These are phyloP conservation scores for Diaporthe sp. DNA, from an alignment of 2,329 filamentous ascomycete species.

Conservation along the genomic window DNA sequence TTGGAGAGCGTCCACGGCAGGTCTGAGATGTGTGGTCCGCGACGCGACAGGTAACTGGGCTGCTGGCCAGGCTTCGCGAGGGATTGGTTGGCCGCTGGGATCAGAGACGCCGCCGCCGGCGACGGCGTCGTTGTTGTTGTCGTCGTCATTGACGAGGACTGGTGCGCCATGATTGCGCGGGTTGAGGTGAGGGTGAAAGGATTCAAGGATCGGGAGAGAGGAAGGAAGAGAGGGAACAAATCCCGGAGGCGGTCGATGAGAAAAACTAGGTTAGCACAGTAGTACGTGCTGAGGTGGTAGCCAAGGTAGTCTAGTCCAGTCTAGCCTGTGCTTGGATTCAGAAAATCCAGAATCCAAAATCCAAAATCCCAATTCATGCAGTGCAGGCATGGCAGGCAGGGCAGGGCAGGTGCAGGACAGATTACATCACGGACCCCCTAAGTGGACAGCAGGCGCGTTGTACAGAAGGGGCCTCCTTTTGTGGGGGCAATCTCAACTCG, in stretches of 20 bases:
- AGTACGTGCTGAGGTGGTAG: not conserved
- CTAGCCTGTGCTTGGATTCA: not conserved
- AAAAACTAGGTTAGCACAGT: too few relatives aligned
- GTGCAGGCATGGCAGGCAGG: not conserved
- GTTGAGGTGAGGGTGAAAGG: not conserved
- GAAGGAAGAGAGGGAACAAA: not conserved
- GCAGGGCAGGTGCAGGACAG: not conserved
- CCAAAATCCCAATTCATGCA: slow-evolving; percentile 5
- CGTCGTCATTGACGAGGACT: not conserved
- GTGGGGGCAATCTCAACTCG: not conserved
- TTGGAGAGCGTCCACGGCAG: slow-evolving; percentile 35
- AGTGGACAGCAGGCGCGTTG: not conserved
- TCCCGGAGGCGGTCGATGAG: not conserved
- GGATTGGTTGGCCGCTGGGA: slow-evolving; percentile 14
- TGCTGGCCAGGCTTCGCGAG: slow-evolving; percentile 3
- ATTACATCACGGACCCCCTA: slow-evolving; percentile 16
- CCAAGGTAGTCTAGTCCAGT: not conserved
- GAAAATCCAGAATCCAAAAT: not conserved
- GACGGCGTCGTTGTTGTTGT: not conserved
- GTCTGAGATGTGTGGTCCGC: slow-evolving; percentile 35
- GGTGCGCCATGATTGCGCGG: slow-evolving; percentile 16
- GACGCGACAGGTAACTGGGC: slow-evolving; percentile 29
- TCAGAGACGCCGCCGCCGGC: not conserved
- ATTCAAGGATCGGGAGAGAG: not conserved
- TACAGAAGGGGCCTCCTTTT: slow-evolving; percentile 24